Evolutionary conservation across 2,329 filamentous ascomycete genomes (phyloP).

Genomic region (Aspergillus texensis): DNA sequence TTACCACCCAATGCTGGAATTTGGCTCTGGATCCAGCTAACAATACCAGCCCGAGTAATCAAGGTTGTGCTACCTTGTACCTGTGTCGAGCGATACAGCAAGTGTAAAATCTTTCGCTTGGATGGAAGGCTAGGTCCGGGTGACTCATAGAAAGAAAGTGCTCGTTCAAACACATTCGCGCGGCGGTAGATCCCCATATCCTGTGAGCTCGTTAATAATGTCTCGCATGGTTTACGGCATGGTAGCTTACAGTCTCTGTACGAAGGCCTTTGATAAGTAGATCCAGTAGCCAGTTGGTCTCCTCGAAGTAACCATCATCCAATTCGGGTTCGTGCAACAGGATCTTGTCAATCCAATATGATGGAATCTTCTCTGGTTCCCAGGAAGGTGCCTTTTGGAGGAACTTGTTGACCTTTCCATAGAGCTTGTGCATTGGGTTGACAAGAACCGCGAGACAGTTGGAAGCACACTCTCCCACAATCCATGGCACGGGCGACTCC

Average conservation of each 20-base stretch:
- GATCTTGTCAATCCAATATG: slow-evolving; percentile 68
- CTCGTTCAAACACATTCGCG: slow-evolving; percentile 71
- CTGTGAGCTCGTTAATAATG: slow-evolving; percentile 26
- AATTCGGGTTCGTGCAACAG: slow-evolving; percentile 73
- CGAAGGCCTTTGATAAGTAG: slow-evolving; percentile 68
- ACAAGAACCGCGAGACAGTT: slow-evolving; percentile 70
- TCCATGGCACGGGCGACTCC: slow-evolving; percentile 66
- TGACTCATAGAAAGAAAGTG: slow-evolving; percentile 70
- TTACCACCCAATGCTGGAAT: slow-evolving; percentile 53
- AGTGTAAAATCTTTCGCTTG: slow-evolving; percentile 63
- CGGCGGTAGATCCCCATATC: slow-evolving; percentile 55
- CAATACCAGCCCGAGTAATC: slow-evolving; percentile 71
- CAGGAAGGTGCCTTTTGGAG: slow-evolving; percentile 77
- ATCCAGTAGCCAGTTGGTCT: slow-evolving; percentile 73
- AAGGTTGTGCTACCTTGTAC: slow-evolving; percentile 79
- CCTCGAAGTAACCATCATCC: slow-evolving; percentile 72
- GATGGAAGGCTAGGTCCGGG: slow-evolving; percentile 63
- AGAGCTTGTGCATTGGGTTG: slow-evolving; percentile 79
- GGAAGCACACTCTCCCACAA: slow-evolving; percentile 74
- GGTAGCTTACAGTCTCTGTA: slow-evolving; percentile 54
- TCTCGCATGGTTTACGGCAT: background rate
- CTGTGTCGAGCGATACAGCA: slow-evolving; percentile 67
- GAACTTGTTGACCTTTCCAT: slow-evolving; percentile 83
- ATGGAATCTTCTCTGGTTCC: slow-evolving; percentile 60
- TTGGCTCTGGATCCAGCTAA: slow-evolving; percentile 74